These are phyloP conservation scores for Austroboletus sp. DNA, from an alignment of 1,284 basidiomycete species.

Conservation along the genomic window DNA sequence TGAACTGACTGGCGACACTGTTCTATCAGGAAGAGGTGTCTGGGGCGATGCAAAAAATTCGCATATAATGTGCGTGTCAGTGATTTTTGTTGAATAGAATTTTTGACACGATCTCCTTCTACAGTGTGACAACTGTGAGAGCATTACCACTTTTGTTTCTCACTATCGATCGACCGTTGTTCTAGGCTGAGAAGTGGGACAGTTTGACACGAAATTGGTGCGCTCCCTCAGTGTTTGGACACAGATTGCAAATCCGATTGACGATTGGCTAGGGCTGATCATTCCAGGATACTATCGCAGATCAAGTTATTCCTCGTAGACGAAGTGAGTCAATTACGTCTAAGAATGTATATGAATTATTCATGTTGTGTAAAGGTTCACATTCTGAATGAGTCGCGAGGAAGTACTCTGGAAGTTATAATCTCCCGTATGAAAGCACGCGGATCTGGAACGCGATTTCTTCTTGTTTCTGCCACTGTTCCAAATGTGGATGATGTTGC, in stretches of 20 bases:
- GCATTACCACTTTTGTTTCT: not conserved
- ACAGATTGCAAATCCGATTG: constrained; percentile 4
- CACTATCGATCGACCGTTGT: constrained; percentile 5
- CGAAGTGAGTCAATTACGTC: constrained; percentile 50
- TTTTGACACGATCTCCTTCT: constrained; percentile 1
- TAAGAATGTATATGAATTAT: not conserved
- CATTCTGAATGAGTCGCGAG: constrained; percentile 81
- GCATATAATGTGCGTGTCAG: constrained; percentile 59
- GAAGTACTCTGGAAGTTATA: constrained; percentile 88
- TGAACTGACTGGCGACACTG: constrained; percentile 89
- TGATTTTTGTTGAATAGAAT: constrained; percentile 1
- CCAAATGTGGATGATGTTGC: constrained; percentile 92
- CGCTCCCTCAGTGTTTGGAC: constrained; percentile 20
- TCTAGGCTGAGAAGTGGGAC: constrained; percentile 90
- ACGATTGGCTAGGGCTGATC: constrained; percentile 48
- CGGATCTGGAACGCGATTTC: constrained; percentile 66
- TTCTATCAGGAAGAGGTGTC: constrained; percentile 50
- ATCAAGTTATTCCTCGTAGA: constrained; percentile 83
- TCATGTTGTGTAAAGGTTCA: constrained; percentile 60
- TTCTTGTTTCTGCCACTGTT: constrained; percentile 88
- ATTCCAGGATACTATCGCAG: constrained; percentile 58
- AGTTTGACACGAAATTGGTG: constrained; percentile 82
- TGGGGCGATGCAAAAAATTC: constrained; percentile 71
- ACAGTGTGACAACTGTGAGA: constrained; percentile 69
- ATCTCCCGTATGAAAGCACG: constrained; percentile 85